phyloP scores from a whole-genome alignment of 1,139 yeast genomes.

The Lodderomyces metapsilosis region DNA sequence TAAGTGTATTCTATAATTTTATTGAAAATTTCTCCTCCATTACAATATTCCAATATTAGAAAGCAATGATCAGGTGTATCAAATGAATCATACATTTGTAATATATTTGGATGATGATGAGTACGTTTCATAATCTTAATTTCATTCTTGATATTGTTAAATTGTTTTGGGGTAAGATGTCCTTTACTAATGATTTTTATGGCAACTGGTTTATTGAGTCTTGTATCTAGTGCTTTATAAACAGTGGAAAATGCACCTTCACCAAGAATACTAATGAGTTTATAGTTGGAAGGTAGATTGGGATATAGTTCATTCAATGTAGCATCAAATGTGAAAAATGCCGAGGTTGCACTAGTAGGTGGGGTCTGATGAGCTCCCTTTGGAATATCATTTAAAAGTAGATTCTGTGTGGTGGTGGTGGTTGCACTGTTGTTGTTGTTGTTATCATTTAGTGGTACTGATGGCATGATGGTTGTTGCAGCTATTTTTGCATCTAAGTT shows the following conservation, averaged over 20 bases:
- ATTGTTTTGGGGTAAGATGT: conserved; percentile 49
- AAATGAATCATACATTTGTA: conserved; percentile 66
- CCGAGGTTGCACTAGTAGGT: conserved; percentile 1
- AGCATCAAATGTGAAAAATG: conserved; percentile 13
- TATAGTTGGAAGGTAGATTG: conserved; percentile 25
- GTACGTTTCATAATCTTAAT: conserved; percentile 78
- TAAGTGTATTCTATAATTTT: conserved; percentile 90
- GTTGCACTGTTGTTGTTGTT: neutral
- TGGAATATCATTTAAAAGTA: neutral
- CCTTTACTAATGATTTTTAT: conserved; percentile 79
- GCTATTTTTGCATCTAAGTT: conserved; percentile 1
- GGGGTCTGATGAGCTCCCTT: neutral
- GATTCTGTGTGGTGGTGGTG: neutral
- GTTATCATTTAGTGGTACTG: neutral
- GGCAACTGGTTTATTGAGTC: conserved; percentile 60
- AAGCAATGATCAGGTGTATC: conserved; percentile 59
- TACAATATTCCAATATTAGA: conserved; percentile 78
- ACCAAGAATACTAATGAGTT: conserved; percentile 42
- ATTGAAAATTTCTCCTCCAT: conserved; percentile 94
- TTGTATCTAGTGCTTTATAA: conserved; percentile 60
- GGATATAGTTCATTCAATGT: conserved; percentile 20
- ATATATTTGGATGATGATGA: conserved; percentile 72
- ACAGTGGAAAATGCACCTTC: conserved; percentile 94
- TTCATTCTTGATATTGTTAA: conserved; percentile 71
- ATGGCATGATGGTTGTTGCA: conserved; percentile 2